Evolutionary conservation across 371 early-diverging fungal genomes (phyloP), one percentile per base, ranked within the genome.

Genomic region (Mucor irregularis): DNA sequence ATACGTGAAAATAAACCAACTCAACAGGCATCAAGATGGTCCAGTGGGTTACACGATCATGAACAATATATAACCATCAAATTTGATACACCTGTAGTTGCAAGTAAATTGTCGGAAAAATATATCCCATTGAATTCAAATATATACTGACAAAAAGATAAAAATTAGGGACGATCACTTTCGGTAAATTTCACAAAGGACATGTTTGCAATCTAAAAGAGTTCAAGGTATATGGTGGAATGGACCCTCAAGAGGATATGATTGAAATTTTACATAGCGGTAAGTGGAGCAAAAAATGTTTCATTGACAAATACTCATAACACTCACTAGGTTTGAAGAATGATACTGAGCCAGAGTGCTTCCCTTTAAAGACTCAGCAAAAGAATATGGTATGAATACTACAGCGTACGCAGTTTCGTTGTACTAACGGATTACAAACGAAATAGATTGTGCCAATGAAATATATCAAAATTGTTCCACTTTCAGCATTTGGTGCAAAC

Each of bases 141-240:
- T 7, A 47, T 48, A 11, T 10, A 43, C 6, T 34, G 4, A 14
- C 11, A 34, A 14, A 14, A 5, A 35, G 35, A n/a, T 16, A 16
- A 16, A 16, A 35, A 35, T 35, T 61, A 90, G 90, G 85, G 31
- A 71, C 90, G 2, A 95, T 97, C 61, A 91, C 87, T 0, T 97
- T 98, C 82, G 99, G 99, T 57, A 98, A 98, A 71, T 96, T 86
- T 69, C 86, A 92, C 80, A 53, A 34, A 85, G 90, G 87, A 1
- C 99, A 99, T 73, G 95, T 96, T 13, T 98, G 97, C 74, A 99
- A 97, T 66, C 68, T 99, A 24, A 95, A 93, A 59, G 96, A 97
- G 74, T 96, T 97, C 81, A 95, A 93, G 68, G 89, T 98, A 7
- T 95, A 71, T 68, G 95, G 92, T 38, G 94, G 95, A 4, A 73